Base-by-base conservation (phyloP, 495 filamentous ascomycete genomes). In the Penicillium macrosclerotiorum region DNA sequence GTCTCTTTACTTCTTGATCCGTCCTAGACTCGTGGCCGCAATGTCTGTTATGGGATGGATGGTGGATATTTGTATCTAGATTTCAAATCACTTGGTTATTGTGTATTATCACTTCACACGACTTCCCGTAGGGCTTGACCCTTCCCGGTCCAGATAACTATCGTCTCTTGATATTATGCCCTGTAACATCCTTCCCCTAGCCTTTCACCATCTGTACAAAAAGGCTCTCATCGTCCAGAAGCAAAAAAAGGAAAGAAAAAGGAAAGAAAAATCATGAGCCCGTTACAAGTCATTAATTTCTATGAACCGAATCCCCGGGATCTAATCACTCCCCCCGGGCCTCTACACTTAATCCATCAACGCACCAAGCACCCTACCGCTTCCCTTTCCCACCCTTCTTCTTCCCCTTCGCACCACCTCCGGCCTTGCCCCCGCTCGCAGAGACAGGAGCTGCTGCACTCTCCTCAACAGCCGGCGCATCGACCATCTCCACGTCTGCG, bases 401-500 rank as follows among this genome's bases (percentile, higher is more conserved):
- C 46, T 51, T 37, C 32, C 52, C 44, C 32, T 43, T 47, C 42
- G 52, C 54, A 12, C 25, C 53, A 24, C n/a, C n/a, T n/a, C n/a
- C n/a, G n/a, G n/a, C n/a, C n/a, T n/a, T n/a, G n/a, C n/a, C n/a
- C n/a, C n/a, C n/a, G n/a, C n/a, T n/a, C n/a, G 45, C 42, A 46
- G 40, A 34, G 39, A 16, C 42, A 49, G 38, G 37, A 47, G 37
- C 8, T 24, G 36, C 50, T 39, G 33, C 42, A 13, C 24, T 35
- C 33, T 39, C 45, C 12, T 49, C 58, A 36, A 46, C 47, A 36
- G 24, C 55, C 32, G 58, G 55, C 32, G 57, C 67, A 57, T 70
- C 69, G 18, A 32, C 58, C 62, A 68, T 75, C 59, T 70, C 68
- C 32, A 65, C 64, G 57, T 63, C 63, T 26, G 34, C 57, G 30